Evolutionary conservation across 495 filamentous ascomycete genomes (phyloP), one percentile per base, ranked within the genome.

Genomic region (Neurospora sp.): DNA sequence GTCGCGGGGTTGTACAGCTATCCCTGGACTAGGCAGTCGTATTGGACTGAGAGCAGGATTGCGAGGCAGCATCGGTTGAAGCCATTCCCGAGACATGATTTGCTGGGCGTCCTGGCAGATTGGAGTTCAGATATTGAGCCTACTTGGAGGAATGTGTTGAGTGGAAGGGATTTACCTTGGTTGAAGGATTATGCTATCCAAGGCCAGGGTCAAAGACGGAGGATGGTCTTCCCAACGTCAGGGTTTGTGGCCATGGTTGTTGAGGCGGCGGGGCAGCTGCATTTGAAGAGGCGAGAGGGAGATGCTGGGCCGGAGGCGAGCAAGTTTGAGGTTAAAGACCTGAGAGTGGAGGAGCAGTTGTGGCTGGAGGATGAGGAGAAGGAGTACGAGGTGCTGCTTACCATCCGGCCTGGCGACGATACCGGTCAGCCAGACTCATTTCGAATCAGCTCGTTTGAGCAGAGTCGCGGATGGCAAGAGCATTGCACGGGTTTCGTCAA

Each of bases 1-100:
- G 69, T 88, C 3, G 37, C 79, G 6, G 83, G 85, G 27, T 76
- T 89, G 27, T 85, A 83, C 31, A 69, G 79, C 4, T 90, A 90
- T 59, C 82, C 86, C 0, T 90, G 88, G 87, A 75, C 87, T 10
- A 82, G 84, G 39, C 78, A 81, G 5, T 54, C 69, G 18, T 82
- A 82, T 71, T 89, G 86, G 86, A 75, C 77, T 42, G 88, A 90
- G 74, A 83, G 76, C 41, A 82, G 86, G 9, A 73, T 86, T n/a
- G 78, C 76, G 1, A 72, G 77, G 41, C 82, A 86, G 31, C 87
- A 86, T 79, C 81, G 87, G 5, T 76, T 83, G 20, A 86, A 85
- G 70, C 78, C 82, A 7, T 82, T 79, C 73, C 78, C 81, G 8
- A 78, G 84, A 23, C 85, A 89, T 72, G 84, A 86, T 38, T 71